These are phyloP conservation scores for Bjerkandera adusta DNA, from an alignment of 1,284 basidiomycete species.

Conservation along the genomic window DNA sequence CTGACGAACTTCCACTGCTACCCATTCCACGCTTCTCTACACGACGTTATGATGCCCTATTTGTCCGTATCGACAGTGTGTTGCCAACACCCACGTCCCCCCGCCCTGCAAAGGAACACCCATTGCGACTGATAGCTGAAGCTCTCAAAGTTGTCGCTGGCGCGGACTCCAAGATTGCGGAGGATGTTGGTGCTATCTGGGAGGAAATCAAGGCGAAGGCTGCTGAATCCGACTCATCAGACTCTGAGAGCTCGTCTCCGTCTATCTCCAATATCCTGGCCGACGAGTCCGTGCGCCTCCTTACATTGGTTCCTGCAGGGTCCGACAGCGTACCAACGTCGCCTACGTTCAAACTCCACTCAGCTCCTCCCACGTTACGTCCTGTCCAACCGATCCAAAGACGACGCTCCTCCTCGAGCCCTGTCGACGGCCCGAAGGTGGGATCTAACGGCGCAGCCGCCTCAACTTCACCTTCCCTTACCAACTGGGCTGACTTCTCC, in stretches of 20 bases:
- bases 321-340: conserved; percentile 12
- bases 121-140: conserved; percentile 56
- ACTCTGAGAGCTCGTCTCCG: conserved; percentile 11
- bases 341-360: conserved; percentile 17
- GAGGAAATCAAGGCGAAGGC: conserved; percentile 45
- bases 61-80: conserved; percentile 59
- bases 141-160: conserved; percentile 49
- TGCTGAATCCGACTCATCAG: conserved; percentile 18
- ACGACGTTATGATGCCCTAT: conserved; percentile 56
- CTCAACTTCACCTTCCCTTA: conserved; percentile 20
- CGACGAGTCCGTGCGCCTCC: conserved; percentile 63
- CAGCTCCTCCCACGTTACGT: conserved; percentile 10
- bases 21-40: conserved; percentile 65
- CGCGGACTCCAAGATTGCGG: conserved; percentile 23
- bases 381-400: conserved; percentile 18
- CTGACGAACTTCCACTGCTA: conserved; percentile 38
- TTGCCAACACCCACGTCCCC: conserved; percentile 31
- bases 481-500: conserved; percentile 51
- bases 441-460: conserved; percentile 9
- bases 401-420: conserved; percentile 27
- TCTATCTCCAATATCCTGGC: conserved; percentile 41
- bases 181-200: conserved; percentile 48
- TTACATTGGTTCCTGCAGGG: conserved; percentile 43
- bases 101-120: conserved; percentile 41
- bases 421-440: conserved; percentile 15